phyloP scores from a whole-genome alignment of 768 basidiomycete species.

The Leccinum longicurvipes region DNA sequence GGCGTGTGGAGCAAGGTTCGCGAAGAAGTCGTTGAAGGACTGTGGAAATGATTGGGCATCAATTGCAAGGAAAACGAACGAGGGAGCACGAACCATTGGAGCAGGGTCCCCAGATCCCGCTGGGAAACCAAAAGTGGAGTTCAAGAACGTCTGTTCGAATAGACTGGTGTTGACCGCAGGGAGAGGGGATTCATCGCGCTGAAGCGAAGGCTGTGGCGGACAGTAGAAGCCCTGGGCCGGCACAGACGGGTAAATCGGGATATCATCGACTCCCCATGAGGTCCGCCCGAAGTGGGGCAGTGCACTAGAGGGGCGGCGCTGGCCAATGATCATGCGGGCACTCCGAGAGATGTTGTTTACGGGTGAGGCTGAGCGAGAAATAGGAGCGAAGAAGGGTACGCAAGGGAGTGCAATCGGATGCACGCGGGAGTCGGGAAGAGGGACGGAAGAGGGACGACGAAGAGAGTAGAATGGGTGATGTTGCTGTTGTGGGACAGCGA shows the following conservation, averaged over 20 bases:
- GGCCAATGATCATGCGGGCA: conserved; percentile 40
- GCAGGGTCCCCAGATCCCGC: conserved; percentile 7
- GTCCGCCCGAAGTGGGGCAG: conserved; percentile 34
- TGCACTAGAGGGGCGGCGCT: conserved; percentile 50
- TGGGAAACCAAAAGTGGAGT: conserved; percentile 27
- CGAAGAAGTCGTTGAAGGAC: conserved; percentile 26
- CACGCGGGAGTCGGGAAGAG: conserved; percentile 44
- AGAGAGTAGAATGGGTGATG: conserved; percentile 33
- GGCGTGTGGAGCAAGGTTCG: conserved; percentile 21
- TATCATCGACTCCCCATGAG: conserved; percentile 26
- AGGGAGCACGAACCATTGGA: conserved; percentile 11
- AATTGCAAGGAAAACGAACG: fast-evolving
- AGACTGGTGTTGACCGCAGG: conserved; percentile 48
- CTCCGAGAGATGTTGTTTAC: conserved; percentile 43
- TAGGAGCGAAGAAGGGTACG: conserved; percentile 37
- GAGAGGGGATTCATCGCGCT: conserved; percentile 44
- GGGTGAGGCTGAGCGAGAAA: conserved; percentile 45
- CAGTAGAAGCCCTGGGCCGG: conserved; percentile 3
- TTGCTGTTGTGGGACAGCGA: background rate
- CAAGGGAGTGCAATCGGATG: conserved; percentile 44
- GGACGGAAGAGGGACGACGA: conserved; percentile 62
- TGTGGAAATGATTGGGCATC: background rate
- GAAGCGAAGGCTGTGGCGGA: conserved; percentile 27
- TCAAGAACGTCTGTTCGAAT: conserved; percentile 43
- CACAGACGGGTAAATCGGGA: conserved; percentile 21